Percentiles rank a stretch among this genome's conserved stretches.
phyloP scores from a whole-genome alignment of 2,329 filamentous ascomycete species.

The Penicillium sclerotigenum region DNA sequence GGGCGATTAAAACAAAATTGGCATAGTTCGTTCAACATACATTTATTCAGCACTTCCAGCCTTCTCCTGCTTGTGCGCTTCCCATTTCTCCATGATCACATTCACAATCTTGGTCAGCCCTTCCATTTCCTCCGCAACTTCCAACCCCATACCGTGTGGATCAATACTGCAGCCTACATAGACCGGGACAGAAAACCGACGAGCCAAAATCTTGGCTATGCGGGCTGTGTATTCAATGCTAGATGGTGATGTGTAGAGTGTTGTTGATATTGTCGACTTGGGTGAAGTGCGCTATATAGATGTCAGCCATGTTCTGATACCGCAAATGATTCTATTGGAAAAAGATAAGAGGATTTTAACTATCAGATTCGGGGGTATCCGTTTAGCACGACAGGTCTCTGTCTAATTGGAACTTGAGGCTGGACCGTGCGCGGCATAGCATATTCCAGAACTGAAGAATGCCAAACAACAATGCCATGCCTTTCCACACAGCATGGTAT shows the following conservation, averaged over 20 bases:
- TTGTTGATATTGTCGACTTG: slow-evolving; percentile 65
- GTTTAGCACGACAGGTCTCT: not conserved
- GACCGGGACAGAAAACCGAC: slow-evolving; percentile 67
- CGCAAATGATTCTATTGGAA: not conserved
- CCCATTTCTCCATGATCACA: slow-evolving; percentile 56
- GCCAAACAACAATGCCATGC: not conserved
- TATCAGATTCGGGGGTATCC: not conserved
- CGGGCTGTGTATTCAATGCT: slow-evolving; percentile 85
- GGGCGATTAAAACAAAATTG: not conserved
- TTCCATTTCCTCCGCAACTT: slow-evolving; percentile 91
- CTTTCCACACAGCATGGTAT: not conserved
- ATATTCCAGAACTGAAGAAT: not conserved
- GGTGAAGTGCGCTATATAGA: slow-evolving; percentile 38
- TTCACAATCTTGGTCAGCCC: slow-evolving; percentile 73
- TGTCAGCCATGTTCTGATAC: slow-evolving; percentile 7
- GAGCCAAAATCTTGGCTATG: slow-evolving; percentile 78
- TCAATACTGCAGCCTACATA: slow-evolving; percentile 89
- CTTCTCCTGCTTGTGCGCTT: slow-evolving; percentile 8
- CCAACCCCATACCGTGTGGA: slow-evolving; percentile 71
- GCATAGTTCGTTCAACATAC: not conserved
- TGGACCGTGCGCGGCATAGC: not conserved
- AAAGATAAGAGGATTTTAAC: not conserved
- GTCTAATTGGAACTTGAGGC: not conserved
- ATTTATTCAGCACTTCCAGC: not conserved
- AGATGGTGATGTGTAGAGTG: slow-evolving; percentile 68